Conservation (phyloP, 1,139 yeast genomes). For the Yamadazyma atlantica region DNA sequence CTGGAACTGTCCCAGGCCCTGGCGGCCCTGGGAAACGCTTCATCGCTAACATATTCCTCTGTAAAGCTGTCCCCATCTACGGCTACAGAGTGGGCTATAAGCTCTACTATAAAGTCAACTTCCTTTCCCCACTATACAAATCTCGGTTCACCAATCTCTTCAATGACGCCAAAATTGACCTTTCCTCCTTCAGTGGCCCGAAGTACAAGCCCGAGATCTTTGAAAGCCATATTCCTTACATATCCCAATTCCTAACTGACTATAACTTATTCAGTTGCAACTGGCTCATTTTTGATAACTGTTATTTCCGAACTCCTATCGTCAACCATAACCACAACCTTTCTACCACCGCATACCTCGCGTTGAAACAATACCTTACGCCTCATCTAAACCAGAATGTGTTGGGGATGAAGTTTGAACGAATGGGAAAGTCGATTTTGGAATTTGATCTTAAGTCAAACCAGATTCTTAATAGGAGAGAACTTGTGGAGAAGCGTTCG, state of each 20-base stretch:
- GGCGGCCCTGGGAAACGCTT: no score
- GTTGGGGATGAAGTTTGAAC: constrained; percentile 27
- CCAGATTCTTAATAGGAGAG: constrained; percentile 54
- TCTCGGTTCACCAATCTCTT: constrained; percentile 61
- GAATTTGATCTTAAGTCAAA: constrained; percentile 70
- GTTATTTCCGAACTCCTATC: constrained; percentile 43
- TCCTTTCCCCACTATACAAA: constrained; percentile 63
- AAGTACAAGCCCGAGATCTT: constrained; percentile 27
- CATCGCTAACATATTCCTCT: constrained; percentile 65
- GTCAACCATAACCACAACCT: constrained; percentile 11
- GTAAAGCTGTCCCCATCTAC: constrained; percentile 80
- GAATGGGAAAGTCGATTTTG: constrained; percentile 61
- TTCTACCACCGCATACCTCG: neutral
- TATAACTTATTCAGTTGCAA: constrained; percentile 84
- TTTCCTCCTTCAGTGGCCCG: constrained; percentile 8
- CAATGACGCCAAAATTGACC: constrained; percentile 45
- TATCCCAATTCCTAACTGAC: constrained; percentile 78
- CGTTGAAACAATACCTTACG: constrained; percentile 18
- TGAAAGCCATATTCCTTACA: constrained; percentile 80
- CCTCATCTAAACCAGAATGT: constrained; percentile 26
- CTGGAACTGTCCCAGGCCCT: no score
- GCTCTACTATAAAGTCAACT: constrained; percentile 64
- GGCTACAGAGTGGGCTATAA: constrained; percentile 72
- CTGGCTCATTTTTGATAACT: constrained; percentile 51
- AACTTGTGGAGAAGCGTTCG: constrained; percentile 42